phyloP scores from a whole-genome alignment of 2,329 filamentous ascomycete genomes.

The Fusarium haematococcum region DNA sequence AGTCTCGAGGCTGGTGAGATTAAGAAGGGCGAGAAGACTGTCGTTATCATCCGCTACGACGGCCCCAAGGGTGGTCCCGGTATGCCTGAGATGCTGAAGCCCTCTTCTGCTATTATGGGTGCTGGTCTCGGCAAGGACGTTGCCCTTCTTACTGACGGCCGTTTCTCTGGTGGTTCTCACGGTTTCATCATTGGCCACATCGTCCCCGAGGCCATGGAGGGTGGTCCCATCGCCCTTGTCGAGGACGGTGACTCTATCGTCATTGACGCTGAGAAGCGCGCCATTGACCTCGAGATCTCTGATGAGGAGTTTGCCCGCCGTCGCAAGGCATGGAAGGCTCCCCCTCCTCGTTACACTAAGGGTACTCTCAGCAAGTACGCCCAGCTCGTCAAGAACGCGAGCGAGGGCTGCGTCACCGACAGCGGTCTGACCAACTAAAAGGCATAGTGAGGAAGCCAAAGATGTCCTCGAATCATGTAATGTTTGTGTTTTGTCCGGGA shows the following conservation, averaged over 20 bases:
- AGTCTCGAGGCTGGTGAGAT: conserved; percentile 83
- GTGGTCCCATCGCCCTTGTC: conserved; percentile 87
- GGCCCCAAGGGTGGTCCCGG: conserved; percentile 93
- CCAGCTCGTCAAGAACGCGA: conserved; percentile 67
- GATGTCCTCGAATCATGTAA: conserved; percentile 31
- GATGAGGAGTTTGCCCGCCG: conserved; percentile 72
- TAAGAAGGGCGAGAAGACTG: conserved; percentile 87
- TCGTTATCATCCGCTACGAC: conserved; percentile 92
- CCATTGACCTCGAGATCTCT: conserved; percentile 75
- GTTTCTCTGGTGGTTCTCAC: conserved; percentile 85
- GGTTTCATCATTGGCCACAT: conserved; percentile 91
- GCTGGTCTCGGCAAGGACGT: conserved; percentile 83
- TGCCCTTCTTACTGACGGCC: conserved; percentile 78
- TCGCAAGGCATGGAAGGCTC: conserved; percentile 71
- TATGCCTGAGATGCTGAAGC: conserved; percentile 96
- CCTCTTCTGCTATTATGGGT: conserved; percentile 93
- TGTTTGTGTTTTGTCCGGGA: conserved; percentile 38
- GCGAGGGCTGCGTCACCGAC: conserved; percentile 70
- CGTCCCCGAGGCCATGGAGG: conserved; percentile 87
- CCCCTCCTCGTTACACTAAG: conserved; percentile 67
- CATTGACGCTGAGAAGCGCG: conserved; percentile 82
- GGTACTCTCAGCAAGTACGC: conserved; percentile 81
- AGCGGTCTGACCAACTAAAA: conserved; percentile 45
- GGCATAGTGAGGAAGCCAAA: conserved; percentile 6
- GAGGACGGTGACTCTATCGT: conserved; percentile 82